phyloP scores from a whole-genome alignment of 495 filamentous ascomycete genomes.

The Lentithecium fluviatile region DNA sequence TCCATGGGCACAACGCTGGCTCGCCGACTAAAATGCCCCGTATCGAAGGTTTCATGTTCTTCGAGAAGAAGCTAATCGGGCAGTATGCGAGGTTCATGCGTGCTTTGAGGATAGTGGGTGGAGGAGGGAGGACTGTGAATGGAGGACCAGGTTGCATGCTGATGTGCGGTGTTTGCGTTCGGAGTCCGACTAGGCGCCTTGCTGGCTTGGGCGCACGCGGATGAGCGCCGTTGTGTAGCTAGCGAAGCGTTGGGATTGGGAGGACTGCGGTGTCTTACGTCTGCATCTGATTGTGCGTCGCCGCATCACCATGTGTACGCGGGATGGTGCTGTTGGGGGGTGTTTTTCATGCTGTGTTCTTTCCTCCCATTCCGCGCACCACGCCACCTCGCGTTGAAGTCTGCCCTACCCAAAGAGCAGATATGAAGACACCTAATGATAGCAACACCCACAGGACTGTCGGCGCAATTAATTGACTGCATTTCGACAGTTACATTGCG shows the following conservation, averaged over 20 bases:
- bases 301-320: neutral
- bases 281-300: too few species aligned
- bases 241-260: too few species aligned
- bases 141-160: conserved; percentile 1
- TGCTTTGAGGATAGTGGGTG: conserved; percentile 7
- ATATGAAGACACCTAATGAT: conserved; percentile 12
- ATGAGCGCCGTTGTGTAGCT: too few species aligned
- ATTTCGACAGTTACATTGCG: conserved; percentile 13
- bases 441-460: conserved; percentile 6
- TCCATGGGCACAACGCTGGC: neutral
- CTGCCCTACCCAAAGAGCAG: too few species aligned
- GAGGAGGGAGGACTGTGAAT: conserved; percentile 4
- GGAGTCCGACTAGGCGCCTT: too few species aligned
- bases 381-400: too few species aligned
- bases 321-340: too few species aligned
- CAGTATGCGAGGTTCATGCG: neutral
- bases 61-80: conserved; percentile 32
- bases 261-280: too few species aligned
- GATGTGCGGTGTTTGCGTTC: conserved; percentile 1
- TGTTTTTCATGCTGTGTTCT: too few species aligned
- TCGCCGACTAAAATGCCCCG: neutral
- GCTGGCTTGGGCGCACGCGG: too few species aligned
- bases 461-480: conserved; percentile 5
- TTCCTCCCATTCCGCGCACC: too few species aligned
- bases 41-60: conserved; percentile 27